Conservation (phyloP, 1,139 yeast genomes). For the Protomyces gravidus region DNA sequence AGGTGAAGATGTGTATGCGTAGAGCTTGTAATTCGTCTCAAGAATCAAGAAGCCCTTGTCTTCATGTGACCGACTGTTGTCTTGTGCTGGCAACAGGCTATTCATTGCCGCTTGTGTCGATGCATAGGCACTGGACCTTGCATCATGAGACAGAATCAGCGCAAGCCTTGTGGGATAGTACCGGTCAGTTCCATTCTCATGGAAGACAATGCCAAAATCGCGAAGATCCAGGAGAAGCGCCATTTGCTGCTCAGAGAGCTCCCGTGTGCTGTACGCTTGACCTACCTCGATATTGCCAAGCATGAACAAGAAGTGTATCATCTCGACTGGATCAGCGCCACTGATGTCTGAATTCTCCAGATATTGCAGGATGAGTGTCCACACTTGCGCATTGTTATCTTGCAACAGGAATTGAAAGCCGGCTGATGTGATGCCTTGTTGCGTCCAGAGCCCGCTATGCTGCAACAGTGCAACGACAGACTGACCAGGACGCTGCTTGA, state of each 20-base stretch:
- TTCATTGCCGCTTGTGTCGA: slow-evolving; percentile 59
- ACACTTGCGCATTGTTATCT: slow-evolving; percentile 88
- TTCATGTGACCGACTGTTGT: slow-evolving; percentile 35
- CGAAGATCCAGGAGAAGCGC: slow-evolving; percentile 83
- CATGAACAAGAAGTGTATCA: slow-evolving; percentile 84
- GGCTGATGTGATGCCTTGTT: slow-evolving; percentile 70
- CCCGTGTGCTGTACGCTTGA: slow-evolving; percentile 68
- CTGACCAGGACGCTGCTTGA: slow-evolving; percentile 43
- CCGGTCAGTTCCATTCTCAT: slow-evolving; percentile 52
- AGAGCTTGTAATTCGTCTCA: slow-evolving; percentile 88
- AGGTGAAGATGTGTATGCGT: slow-evolving; percentile 90
- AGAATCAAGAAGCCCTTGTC: slow-evolving; percentile 68
- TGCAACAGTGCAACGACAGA: slow-evolving; percentile 43
- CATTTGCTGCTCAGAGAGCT: slow-evolving; percentile 73
- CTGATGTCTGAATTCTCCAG: slow-evolving; percentile 75
- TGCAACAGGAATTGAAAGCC: slow-evolving; percentile 93
- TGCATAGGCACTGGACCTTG: slow-evolving; percentile 46
- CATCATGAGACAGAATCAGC: slow-evolving; percentile 82
- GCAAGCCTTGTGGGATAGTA: slow-evolving; percentile 91
- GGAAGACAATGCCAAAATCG: slow-evolving; percentile 89
- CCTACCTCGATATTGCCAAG: slow-evolving; percentile 90
- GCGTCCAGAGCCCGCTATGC: slow-evolving; percentile 84
- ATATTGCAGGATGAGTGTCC: slow-evolving; percentile 87
- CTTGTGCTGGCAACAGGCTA: slow-evolving; percentile 29
- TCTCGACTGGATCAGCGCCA: slow-evolving; percentile 95